Evolutionary conservation across 768 basidiomycete genomes (phyloP), one percentile per base, ranked within the genome.

Genomic region (Dentipellis fragilis): DNA sequence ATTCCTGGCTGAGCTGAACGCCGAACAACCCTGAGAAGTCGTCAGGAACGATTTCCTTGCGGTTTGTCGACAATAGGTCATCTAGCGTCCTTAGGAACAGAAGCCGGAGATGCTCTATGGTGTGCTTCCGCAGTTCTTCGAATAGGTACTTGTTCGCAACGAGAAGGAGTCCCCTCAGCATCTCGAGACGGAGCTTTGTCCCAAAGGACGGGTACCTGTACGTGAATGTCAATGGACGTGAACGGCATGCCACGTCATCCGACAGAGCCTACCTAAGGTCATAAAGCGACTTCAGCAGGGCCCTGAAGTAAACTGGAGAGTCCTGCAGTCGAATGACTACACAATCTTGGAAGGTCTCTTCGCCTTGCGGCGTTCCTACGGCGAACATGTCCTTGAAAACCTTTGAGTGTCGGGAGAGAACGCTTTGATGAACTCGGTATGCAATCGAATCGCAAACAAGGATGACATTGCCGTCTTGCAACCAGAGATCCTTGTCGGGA

Each of bases 321-420:
- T 53, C 52, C 8, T 19, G 23, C 29, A 45, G 14, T 7, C 38
- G 37, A 14, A 53, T 14, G 21, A 53, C 40, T 10, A 39, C 19
- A 35, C 52, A 53, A 8, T n/a, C 40, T 42, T 42, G 38, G 19
- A 22, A 53, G 2, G 21, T 23, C 17, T 34, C 38, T 4, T 22
- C 40, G 8, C 39, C 10, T 7, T 7, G 34, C 9, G 23, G 17
- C 29, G 29, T 37, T 11, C n/a, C 17, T 5, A 40, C 12, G 12
- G 37, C 22, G 10, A 53, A 45, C 54, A 61, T 61, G 50, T 54
- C 59, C 46, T 55, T 56, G 50, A 61, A 58, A 14, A 61, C 42
- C 23, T 49, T 38, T 14, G 54, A 56, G 22, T 61, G 49, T 3
- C 35, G 16, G 6, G 50, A 34, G 19, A 61, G 52, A n/a, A 58